Percentiles rank a stretch among this genome's conserved stretches.
Evolutionary conservation across 164 flowering plant species (phyloP).

Genomic region (Stephania cephalantha): DNA sequence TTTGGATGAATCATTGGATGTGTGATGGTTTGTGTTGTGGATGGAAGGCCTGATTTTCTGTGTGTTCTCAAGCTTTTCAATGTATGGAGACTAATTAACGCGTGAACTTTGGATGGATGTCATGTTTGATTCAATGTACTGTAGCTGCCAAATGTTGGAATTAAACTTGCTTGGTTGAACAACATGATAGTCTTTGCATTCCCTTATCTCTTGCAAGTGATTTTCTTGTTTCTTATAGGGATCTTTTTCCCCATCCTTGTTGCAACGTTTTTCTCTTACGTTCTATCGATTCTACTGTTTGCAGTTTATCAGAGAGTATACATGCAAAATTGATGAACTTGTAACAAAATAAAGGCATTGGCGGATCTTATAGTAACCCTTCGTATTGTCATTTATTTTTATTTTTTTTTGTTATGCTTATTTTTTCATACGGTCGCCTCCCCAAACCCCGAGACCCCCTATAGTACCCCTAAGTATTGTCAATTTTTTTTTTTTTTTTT

Average conservation of each 20-base stretch:
- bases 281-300: background rate
- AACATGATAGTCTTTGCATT: slow-evolving; percentile 93
- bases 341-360: slow-evolving; percentile 22
- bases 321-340: slow-evolving; percentile 90
- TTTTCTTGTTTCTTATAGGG: slow-evolving; percentile 17
- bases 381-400: too few relatives aligned
- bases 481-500: too few relatives aligned
- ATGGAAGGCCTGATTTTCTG: background rate
- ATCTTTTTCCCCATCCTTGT: background rate
- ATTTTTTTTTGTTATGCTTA: too few relatives aligned
- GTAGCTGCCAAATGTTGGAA: slow-evolving; percentile 88
- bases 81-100: too few relatives aligned
- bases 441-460: too few relatives aligned
- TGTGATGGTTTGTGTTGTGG: background rate
- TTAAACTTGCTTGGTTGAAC: slow-evolving; percentile 95
- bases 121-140: slow-evolving; percentile 23
- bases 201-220: slow-evolving; percentile 86
- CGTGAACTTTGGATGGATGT: too few relatives aligned
- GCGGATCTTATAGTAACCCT: too few relatives aligned
- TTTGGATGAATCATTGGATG: background rate
- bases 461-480: too few relatives aligned
- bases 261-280: background rate
- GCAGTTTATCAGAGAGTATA: slow-evolving; percentile 89
- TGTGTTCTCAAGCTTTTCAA: background rate
- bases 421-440: too few relatives aligned